Percentiles rank a stretch among this genome's conserved stretches.
Evolutionary conservation across 2,329 filamentous ascomycete genomes (phyloP).

Genomic region (Epichloe hybrida): DNA sequence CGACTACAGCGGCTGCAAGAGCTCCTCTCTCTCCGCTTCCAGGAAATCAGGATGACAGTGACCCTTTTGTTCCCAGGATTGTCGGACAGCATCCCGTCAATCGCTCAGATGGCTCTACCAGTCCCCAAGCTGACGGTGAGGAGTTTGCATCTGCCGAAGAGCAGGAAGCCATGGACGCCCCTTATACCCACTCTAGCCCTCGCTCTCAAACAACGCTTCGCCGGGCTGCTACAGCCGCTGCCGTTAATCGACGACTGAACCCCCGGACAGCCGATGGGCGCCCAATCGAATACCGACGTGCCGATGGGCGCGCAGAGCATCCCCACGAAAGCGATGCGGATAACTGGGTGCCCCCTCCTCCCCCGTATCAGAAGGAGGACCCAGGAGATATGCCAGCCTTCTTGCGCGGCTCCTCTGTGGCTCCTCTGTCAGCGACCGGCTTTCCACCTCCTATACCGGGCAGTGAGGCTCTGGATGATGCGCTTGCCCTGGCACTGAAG

Average conservation of each 20-base stretch:
- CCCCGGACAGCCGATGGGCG: constrained; percentile 41
- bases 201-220: constrained; percentile 57
- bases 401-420: constrained; percentile 34
- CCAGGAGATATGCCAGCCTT: constrained; percentile 43
- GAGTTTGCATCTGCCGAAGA: constrained; percentile 38
- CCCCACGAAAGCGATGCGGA: constrained; percentile 81
- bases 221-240: constrained; percentile 63
- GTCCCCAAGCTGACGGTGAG: constrained; percentile 21
- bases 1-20: constrained; percentile 27
- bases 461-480: neutral
- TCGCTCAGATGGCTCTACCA: constrained; percentile 9
- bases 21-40: constrained; percentile 16
- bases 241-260: constrained; percentile 55
- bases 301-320: constrained; percentile 56
- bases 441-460: constrained; percentile 11
- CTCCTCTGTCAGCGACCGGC: constrained; percentile 19
- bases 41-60: constrained; percentile 27
- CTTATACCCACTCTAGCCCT: constrained; percentile 60
- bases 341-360: constrained; percentile 77
- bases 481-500: neutral
- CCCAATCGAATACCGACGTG: constrained; percentile 49
- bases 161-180: constrained; percentile 52
- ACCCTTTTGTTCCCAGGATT: constrained; percentile 38
- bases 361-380: constrained; percentile 64
- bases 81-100: constrained; percentile 20